phyloP scores from a whole-genome alignment of 371 early-diverging fungal species.

The Syncephalis fuscata region DNA sequence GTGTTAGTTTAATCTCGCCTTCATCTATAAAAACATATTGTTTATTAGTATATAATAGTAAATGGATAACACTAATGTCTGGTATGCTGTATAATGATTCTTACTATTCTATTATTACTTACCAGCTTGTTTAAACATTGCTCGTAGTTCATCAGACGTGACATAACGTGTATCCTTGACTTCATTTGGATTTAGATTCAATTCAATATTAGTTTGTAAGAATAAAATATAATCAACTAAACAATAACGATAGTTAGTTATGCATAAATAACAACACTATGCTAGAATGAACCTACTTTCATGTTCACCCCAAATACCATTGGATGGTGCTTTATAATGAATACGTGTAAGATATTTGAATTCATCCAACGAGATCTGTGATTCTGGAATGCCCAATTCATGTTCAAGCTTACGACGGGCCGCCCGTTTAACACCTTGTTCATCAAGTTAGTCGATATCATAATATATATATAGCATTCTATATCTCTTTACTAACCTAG shows the following conservation, averaged over 20 bases:
- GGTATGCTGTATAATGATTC: not conserved
- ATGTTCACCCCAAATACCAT: constrained; percentile 96
- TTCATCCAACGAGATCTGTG: constrained; percentile 60
- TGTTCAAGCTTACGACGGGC: constrained; percentile 88
- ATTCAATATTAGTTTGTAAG: constrained; percentile 44
- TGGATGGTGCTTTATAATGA: constrained; percentile 85
- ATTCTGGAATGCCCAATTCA: constrained; percentile 80
- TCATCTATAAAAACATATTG: not conserved
- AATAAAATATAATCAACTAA: constrained; percentile 83
- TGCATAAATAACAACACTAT: not conserved
- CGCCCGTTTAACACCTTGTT: constrained; percentile 47
- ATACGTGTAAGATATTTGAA: constrained; percentile 84
- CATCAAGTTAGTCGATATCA: not conserved
- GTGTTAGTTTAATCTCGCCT: constrained; percentile 54
- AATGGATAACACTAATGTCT: too few relatives aligned
- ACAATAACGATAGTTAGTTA: not conserved
- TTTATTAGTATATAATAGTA: constrained; percentile 1
- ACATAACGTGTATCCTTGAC: constrained; percentile 60
- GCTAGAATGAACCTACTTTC: constrained; percentile 38
- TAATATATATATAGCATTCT: not conserved
- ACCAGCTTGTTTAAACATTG: constrained; percentile 45
- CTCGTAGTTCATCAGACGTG: constrained; percentile 50
- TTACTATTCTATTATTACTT: not conserved
- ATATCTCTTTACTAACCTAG: constrained; percentile 20
- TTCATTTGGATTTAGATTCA: constrained; percentile 63